Conservation (phyloP, 495 filamentous ascomycete genomes). For the Annulohypoxylon moriforme region DNA sequence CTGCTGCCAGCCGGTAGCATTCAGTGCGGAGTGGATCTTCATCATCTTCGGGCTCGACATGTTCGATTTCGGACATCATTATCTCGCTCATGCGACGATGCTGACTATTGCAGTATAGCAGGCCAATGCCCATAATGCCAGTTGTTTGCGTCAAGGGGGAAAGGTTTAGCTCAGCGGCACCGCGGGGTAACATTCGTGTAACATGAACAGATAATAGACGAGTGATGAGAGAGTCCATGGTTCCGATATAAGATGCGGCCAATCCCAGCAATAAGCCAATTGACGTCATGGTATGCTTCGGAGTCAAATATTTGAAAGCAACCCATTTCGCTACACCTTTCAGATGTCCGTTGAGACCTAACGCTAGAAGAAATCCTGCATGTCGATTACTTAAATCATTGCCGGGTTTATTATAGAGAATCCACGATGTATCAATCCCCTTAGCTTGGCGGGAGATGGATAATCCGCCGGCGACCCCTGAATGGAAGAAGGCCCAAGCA, state of each 20-base stretch:
- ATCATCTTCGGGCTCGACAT: slow-evolving; percentile 73
- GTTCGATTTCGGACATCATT: slow-evolving; percentile 97
- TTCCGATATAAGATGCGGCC: slow-evolving; percentile 92
- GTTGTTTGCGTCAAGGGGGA: slow-evolving; percentile 95
- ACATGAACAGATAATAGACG: slow-evolving; percentile 97
- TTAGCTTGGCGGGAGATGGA: slow-evolving; percentile 90
- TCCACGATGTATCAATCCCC: slow-evolving; percentile 98
- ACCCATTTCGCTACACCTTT: slow-evolving; percentile 96
- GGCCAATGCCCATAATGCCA: slow-evolving; percentile 95
- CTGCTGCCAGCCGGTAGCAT: slow-evolving; percentile 92
- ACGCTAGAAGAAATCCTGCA: slow-evolving; percentile 88
- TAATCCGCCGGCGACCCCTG: slow-evolving; percentile 88
- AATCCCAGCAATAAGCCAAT: slow-evolving; percentile 93
- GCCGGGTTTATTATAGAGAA: slow-evolving; percentile 93
- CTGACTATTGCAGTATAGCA: slow-evolving; percentile 94
- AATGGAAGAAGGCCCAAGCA: slow-evolving; percentile 98
- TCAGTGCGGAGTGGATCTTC: slow-evolving; percentile 89
- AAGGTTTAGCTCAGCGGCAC: slow-evolving; percentile 92
- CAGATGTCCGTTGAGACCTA: slow-evolving; percentile 96
- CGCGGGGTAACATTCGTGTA: slow-evolving; percentile 89
- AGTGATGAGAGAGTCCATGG: slow-evolving; percentile 95
- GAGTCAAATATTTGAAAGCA: slow-evolving; percentile 97
- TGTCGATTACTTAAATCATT: slow-evolving; percentile 91
- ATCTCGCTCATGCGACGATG: slow-evolving; percentile 99
- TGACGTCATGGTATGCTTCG: slow-evolving; percentile 98